Base-by-base conservation (phyloP, 208 protist species). In the Herpetomonas tarakana region DNA sequence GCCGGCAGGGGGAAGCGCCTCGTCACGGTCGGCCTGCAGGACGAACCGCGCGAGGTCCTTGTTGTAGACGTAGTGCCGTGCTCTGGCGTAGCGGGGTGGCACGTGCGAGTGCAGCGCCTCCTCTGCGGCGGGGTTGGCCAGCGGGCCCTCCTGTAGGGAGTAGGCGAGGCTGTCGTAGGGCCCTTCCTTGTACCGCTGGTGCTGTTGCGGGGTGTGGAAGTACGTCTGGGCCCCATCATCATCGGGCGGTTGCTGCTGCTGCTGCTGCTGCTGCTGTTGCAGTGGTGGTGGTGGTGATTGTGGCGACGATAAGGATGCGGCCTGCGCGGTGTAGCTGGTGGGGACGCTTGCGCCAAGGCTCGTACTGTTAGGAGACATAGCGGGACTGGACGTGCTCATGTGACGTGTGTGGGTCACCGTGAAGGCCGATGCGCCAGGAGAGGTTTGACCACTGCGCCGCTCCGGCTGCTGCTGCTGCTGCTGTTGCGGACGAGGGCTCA, bases 21-120 rank as follows among this genome's bases (percentile, higher is more conserved):
- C 71, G 52, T 77, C 71, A 28, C 65, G 63, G 25, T 29, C 45
- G 3, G 49, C 44, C 0, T 62, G 47, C 1, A 72, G 60, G 27
- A 70, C 53, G 25, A 77, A 77, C 25, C 55, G 27, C 22, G 50
- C 44, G 25, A 61, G 19, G 0, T 58, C 35, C 7, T 41, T 22
- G 57, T 77, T 21, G 52, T 77, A 77, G 21, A 68, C 26, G 52
- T 68, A 77, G 44, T 77, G 59, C 11, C 71, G 71, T 1, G 30
- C 56, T 19, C 62, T 66, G 11, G 71, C 71, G 35, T 76, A 71
- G 3, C 28, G 4, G 3, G 53, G 45, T 21, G 54, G 44, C 11
- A 24, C 26, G 11, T 55, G 4, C 22, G 26, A 31, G 6, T 31
- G n/a, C 22, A 31, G 21, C 4, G n/a, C 45, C n/a, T 6, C 21